Evolutionary conservation across 106 monocot genomes (phyloP).

Genomic region (Dendrobium nobile): DNA sequence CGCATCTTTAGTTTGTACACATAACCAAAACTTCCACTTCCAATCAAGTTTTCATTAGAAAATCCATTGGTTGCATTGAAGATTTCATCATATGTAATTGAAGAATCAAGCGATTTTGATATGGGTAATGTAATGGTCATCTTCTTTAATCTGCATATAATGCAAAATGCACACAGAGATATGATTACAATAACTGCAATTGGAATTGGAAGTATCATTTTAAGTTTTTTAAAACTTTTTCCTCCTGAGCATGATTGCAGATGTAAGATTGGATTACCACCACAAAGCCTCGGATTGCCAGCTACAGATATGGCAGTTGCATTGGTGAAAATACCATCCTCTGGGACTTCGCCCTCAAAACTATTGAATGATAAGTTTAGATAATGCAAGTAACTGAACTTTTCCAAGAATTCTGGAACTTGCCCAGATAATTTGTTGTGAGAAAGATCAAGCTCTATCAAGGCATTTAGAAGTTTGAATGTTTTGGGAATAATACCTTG

Average conservation of each 20-base stretch:
- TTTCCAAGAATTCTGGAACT: slow-evolving; percentile 25
- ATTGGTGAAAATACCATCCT: slow-evolving; percentile 13
- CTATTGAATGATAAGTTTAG: slow-evolving; percentile 33
- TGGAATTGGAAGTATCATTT: slow-evolving; percentile 7
- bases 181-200: not conserved
- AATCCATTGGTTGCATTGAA: slow-evolving; percentile 24
- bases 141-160: not conserved
- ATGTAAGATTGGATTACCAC: slow-evolving; percentile 17
- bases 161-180: not conserved
- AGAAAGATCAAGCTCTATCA: slow-evolving; percentile 29
- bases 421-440: slow-evolving; percentile 31
- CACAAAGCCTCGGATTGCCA: slow-evolving; percentile 29
- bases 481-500: slow-evolving; percentile 25
- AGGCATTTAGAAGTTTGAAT: slow-evolving; percentile 9
- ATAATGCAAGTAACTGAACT: slow-evolving; percentile 7
- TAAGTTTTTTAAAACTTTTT: not conserved
- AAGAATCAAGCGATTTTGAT: not conserved
- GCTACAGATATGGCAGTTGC: not conserved
- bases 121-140: not conserved
- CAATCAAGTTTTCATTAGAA: slow-evolving; percentile 25
- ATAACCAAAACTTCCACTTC: slow-evolving; percentile 30
- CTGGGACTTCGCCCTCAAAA: slow-evolving; percentile 29
- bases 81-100: slow-evolving; percentile 29
- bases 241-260: slow-evolving; percentile 15
- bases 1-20: slow-evolving; percentile 26